phyloP scores from a whole-genome alignment of 495 filamentous ascomycete species.

The Elaphomyces granulatus region DNA sequence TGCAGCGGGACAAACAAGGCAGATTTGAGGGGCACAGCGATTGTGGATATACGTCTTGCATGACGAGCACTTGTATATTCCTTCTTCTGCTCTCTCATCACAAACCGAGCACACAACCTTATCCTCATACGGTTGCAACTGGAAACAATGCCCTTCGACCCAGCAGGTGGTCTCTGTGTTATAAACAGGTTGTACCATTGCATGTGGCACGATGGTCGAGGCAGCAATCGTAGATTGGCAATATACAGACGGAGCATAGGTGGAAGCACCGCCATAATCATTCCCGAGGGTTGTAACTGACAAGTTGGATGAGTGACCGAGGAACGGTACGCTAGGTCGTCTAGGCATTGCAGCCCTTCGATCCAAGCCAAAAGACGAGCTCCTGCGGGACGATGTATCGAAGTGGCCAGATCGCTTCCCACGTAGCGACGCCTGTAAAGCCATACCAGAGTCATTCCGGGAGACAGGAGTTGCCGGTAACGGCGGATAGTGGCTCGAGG shows the following conservation, averaged over 20 bases:
- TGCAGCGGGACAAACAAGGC: slow-evolving; percentile 73
- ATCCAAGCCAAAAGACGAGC: slow-evolving; percentile 80
- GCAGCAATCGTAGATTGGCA: slow-evolving; percentile 94
- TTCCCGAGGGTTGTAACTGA: slow-evolving; percentile 74
- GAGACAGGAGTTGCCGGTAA: slow-evolving; percentile 60
- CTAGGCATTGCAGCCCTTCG: slow-evolving; percentile 46
- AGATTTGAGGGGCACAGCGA: slow-evolving; percentile 67
- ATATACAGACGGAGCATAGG: slow-evolving; percentile 90
- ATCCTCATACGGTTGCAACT: slow-evolving; percentile 52
- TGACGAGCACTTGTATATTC: slow-evolving; percentile 69
- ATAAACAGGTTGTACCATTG: slow-evolving; percentile 67
- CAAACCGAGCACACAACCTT: slow-evolving; percentile 68
- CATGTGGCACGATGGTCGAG: slow-evolving; percentile 92
- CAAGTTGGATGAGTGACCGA: slow-evolving; percentile 62
- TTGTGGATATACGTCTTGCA: slow-evolving; percentile 67
- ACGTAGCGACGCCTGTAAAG: slow-evolving; percentile 65
- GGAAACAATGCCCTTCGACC: slow-evolving; percentile 90
- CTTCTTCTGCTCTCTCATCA: slow-evolving; percentile 79
- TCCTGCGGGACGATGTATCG: slow-evolving; percentile 67
- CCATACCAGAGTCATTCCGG: slow-evolving; percentile 81
- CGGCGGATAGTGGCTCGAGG: slow-evolving; percentile 57
- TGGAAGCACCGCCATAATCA: slow-evolving; percentile 57
- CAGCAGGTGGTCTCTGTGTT: slow-evolving; percentile 80
- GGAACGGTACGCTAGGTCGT: slow-evolving; percentile 73
- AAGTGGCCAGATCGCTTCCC: slow-evolving; percentile 96